These are phyloP conservation scores for Mycena olivaceomarginata DNA, from an alignment of 768 basidiomycete genomes.

Conservation along the genomic window DNA sequence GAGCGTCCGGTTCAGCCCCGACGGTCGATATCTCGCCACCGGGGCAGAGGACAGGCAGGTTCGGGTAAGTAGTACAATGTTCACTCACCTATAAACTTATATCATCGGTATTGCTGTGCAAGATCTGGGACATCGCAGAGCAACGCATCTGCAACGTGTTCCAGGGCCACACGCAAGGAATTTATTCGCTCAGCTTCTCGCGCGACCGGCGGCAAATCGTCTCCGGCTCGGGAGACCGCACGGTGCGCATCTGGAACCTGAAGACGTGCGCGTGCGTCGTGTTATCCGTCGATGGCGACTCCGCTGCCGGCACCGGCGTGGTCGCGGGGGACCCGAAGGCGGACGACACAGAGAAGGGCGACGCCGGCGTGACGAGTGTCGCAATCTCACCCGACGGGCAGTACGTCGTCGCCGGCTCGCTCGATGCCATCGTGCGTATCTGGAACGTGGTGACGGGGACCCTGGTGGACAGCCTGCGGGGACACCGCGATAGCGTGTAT, in stretches of 20 bases:
- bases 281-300: conserved; percentile 44
- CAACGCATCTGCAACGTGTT: conserved; percentile 84
- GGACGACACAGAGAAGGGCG: conserved; percentile 45
- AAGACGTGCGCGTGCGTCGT: conserved; percentile 40
- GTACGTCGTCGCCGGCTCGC: conserved; percentile 63
- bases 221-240: conserved; percentile 81
- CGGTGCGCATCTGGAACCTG: conserved; percentile 57
- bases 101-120: neutral
- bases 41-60: conserved; percentile 97
- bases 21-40: conserved; percentile 94
- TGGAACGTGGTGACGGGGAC: conserved; percentile 76
- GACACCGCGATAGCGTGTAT: conserved; percentile 92
- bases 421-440: conserved; percentile 80
- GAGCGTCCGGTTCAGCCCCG: conserved; percentile 95
- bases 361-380: conserved; percentile 77
- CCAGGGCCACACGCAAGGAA: conserved; percentile 92
- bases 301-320: no score
- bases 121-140: conserved; percentile 94
- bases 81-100: no score
- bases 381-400: conserved; percentile 77
- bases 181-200: conserved; percentile 94
- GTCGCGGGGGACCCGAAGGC: no score
- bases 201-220: conserved; percentile 85
- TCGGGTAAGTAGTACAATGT: conserved; percentile 74
- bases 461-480: conserved; percentile 84